Base-by-base conservation (phyloP, 1,139 yeast genomes). In the Suhomyces guaymorum region DNA sequence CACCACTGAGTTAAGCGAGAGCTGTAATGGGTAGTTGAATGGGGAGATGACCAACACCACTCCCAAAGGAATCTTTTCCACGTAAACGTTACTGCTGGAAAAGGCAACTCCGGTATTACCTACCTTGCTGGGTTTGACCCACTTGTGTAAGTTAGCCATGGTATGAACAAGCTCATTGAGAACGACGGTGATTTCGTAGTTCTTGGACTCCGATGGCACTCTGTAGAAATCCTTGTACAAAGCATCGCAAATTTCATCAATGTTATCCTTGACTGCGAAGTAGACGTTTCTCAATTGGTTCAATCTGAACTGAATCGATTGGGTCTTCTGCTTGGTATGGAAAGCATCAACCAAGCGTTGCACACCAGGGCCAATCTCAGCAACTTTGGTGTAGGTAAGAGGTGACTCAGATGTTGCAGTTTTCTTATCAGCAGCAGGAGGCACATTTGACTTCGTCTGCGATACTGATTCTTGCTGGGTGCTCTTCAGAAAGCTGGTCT, bases 21-120 rank as follows among this genome's bases (percentile, higher is more conserved):
- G 65, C 26, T 75, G 46, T 35, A 86, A 59, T 1, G 98, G 98
- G 57, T 83, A 92, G 62, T 90, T 90, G 75, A 86, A 90, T 0
- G 97, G 96, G 1, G 89, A 66, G 36, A 89, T 78, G 37, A 90
- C 68, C 45, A 89, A 70, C 2, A 85, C 85, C 4, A 79, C 75
- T 2, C 97, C 97, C 44, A 80, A 60, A 2, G 97, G 92, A 32
- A 78, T 78, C 44, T 73, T 73, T 49, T 82, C 84, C 31, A 85
- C 62, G 33, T 65, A 64, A 4, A 79, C 72, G 1, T 70, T 67
- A 31, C 75, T 63, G 17, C 77, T 62, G 32, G 66, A 54, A 65
- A 78, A 39, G 64, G 64, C 39, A 61, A 60, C 41, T 2, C 87
- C 79, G 27, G 67, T 48, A 41, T 66, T 71, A 13, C 59, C 52